Base-by-base conservation (phyloP, 1,284 basidiomycete species). In the Rhodotorula sp. region DNA sequence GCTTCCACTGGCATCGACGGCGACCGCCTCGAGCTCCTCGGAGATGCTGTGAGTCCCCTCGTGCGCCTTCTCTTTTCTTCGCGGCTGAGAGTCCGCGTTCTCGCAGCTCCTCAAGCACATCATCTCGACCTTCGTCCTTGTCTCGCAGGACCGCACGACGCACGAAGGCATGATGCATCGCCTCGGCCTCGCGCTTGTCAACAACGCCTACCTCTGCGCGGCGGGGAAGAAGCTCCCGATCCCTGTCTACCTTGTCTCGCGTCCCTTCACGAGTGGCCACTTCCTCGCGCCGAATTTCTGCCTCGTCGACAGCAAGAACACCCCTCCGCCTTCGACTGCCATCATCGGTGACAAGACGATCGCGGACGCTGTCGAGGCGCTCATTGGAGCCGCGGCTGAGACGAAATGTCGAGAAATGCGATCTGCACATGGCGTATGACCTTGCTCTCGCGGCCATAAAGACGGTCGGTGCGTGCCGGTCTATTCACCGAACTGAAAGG, bases 1-100 rank as follows among this genome's bases (percentile, higher is more conserved):
- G 86, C 86, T 47, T 24, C 24, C 6, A 84, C 84, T 48, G 83
- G 84, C 71, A 83, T 84, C 70, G 84, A 92, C 80, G 92, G 92
- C 78, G 89, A 92, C 79, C 86, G 90, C 48, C 27, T 36, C 24
- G 59, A 92, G 78, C 82, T 91, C 62, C 83, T 92, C 39, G 90
- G 90, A 90, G 78, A 27, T 77, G 59, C 36, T 4, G 55, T 56
- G 34, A 9, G 55, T 20, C 29, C 34, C 19, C 32, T 15, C 36
- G 52, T 70, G 52, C 46, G 19, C 53, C 30, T 59, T 47, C 30
- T 55, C 62, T 51, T 47, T 24, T 1, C 27, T 27, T 29, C 30
- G 17, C 27, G 17, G 32, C 19, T 29, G 67, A 34, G 29, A 58
- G 64, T 52, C 59, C 63, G 49, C 0, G 72, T 22, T 9, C 36